Evolutionary conservation across 2,329 filamentous ascomycete genomes (phyloP), one percentile per base, ranked within the genome.

Genomic region (Stagonosporopsis chrysanthemi): DNA sequence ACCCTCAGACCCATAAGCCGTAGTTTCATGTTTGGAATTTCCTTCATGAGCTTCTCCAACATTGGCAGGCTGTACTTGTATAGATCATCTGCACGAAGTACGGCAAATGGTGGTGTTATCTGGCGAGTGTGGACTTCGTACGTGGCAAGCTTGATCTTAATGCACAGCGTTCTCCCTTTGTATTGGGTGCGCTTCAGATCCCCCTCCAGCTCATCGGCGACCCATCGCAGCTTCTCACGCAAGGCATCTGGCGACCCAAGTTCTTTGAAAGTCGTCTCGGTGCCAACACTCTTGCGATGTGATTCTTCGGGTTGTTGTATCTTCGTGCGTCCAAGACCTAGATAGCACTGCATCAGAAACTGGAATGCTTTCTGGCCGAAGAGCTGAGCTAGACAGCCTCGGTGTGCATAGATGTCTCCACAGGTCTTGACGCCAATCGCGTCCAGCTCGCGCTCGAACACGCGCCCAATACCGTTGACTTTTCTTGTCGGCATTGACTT

Each of bases 101-200:
- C 83, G 0, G 92, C 87, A 63, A 88, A 90, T 0, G 91, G 89
- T 2, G 88, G 84, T 3, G 90, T 86, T 6, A 86, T 84, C 72
- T 99, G 95, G 29, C 95, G 84, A 0, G 93, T 96, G 48, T 91
- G 84, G 19, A 97, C 90, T 75, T 98, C 93, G 68, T 94, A 99
- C 0, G 92, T 97, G 73, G 97, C 91, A 7, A 98, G 80, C 74
- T 99, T 99, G 63, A 97, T 84, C 75, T 99, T 99, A 33, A 99
- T 80, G 22, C 92, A 91, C 1, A 99, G 79, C 0, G 94, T 98
- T n/a, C 92, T 86, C 0, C 94, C 94, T 75, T 94, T 97, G 77
- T 91, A 91, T 62, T 91, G 86, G 1, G 91, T 91, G 24, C 87
- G 85, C 56, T 84, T 83, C 79, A 98, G 82, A 68, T 98, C 94